Base-by-base conservation (phyloP, 2,329 filamentous ascomycete genomes). In the Monosporascus cannonballus region DNA sequence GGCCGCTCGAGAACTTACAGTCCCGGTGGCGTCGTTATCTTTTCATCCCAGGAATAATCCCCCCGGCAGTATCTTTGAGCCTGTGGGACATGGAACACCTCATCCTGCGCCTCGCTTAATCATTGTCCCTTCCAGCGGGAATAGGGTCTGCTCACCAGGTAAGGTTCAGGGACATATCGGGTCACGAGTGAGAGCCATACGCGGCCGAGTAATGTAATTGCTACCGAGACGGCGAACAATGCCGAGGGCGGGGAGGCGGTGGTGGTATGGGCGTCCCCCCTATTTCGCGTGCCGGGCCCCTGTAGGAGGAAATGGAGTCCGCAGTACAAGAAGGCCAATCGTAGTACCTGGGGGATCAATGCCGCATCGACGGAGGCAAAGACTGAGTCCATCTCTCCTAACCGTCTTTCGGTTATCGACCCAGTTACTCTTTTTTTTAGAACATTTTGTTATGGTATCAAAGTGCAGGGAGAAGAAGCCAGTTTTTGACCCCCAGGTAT, bases 1-100 rank as follows among this genome's bases (percentile, higher is more conserved):
- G 66, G 54, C 30, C 60, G 47, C 41, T 63, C 52, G 6, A 59
- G 51, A 27, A 69, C 76, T 67, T 76, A 90, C 74, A 99, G 74
- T 36, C 92, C 94, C 0, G 94, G 93, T 0, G 94, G 94, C 1
- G 94, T 99, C 0, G 94, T 99, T 66, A 99, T 94, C 69, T 97
- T 99, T 54, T 93, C 87, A 70, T 99, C 92, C 94, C 94, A 99
- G 52, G 89, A 78, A 14, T 70, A 67, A 73, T 87, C 79, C 11
- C 87, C 85, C 41, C 80, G 69, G 69, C 92, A 96, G 69, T 96
- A 99, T 30, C 81, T 83, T 63, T 96, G 90, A 0, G 91, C 91
- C 71, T 99, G 94, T 0, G 90, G 89, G 22, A 96, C 86, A 68
- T 99, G 90, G 57, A 94, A 95, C 30, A 90, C 76, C 66, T 95